Evolutionary conservation across 306 rosid genomes (phyloP).

Genomic region (Cotoneaster glaucophyllus): DNA sequence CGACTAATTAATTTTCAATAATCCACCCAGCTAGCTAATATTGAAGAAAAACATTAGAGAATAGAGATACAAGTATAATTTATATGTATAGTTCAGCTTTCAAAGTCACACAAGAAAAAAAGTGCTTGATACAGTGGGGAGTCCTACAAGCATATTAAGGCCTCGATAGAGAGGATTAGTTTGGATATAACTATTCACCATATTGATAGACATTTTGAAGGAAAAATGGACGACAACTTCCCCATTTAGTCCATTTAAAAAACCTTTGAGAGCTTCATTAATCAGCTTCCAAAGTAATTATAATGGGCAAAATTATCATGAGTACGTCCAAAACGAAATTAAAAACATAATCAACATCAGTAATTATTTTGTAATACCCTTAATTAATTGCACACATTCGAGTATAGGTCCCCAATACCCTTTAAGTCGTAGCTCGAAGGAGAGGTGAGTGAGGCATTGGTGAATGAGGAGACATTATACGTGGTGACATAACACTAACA

Average conservation of each 20-base stretch:
- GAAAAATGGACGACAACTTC: no score
- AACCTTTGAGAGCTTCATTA: not conserved
- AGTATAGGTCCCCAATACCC: not conserved
- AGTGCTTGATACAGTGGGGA: not conserved
- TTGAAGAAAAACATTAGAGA: not conserved
- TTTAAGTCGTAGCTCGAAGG: slow-evolving; percentile 32
- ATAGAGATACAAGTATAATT: not conserved
- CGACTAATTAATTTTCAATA: not conserved
- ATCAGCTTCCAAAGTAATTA: not conserved
- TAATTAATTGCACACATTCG: not conserved
- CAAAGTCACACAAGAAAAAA: not conserved
- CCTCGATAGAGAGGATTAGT: not conserved
- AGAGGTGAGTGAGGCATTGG: slow-evolving; percentile 78
- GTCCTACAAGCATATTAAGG: not conserved
- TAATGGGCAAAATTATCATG: not conserved
- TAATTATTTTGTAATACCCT: not conserved
- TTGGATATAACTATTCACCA: no score
- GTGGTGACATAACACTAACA: slow-evolving; percentile 41
- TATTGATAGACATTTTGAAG: no score
- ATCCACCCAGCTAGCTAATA: not conserved
- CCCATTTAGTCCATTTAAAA: not conserved
- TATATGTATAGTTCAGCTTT: not conserved
- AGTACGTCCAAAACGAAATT: not conserved
- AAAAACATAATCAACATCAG: not conserved
- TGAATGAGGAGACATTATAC: slow-evolving; percentile 62